Percentiles rank a stretch among this genome's conserved stretches.
Conservation (phyloP, 1,284 basidiomycete species). For the Pseudozyma thailandica region DNA sequence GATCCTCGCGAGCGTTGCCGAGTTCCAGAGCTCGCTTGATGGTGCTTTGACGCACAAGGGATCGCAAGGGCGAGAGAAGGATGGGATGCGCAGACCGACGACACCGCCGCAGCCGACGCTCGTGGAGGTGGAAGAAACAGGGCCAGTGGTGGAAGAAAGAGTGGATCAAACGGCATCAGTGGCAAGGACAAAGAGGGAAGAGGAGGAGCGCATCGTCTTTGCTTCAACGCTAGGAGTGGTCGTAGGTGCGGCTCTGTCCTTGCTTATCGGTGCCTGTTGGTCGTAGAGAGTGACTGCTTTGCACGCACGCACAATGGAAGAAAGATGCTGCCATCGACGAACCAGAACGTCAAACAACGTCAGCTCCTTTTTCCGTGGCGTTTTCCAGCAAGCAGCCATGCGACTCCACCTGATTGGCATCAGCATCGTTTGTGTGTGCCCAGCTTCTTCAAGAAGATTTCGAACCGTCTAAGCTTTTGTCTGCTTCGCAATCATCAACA, state of each 20-base stretch:
- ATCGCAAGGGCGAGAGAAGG: neutral
- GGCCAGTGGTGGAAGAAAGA: neutral
- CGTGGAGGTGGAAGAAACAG: neutral
- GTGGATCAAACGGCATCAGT: no score
- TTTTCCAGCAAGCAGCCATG: no score
- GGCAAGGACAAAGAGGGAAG: neutral
- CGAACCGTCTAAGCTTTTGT: no score
- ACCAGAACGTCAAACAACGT: no score
- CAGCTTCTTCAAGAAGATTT: no score
- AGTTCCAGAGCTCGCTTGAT: constrained; percentile 43
- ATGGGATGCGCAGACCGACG: neutral
- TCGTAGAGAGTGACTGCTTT: no score
- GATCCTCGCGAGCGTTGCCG: constrained; percentile 37
- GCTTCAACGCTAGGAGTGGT: constrained; percentile 46
- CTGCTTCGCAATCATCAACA: no score
- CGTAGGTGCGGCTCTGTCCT: constrained; percentile 32
- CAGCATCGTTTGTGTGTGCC: no score
- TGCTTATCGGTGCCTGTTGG: constrained; percentile 44
- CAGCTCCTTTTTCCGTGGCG: no score
- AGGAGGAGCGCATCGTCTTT: constrained; percentile 35
- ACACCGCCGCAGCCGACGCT: neutral
- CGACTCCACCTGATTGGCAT: no score
- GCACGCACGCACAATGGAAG: no score
- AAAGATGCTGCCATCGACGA: no score
- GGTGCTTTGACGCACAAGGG: neutral